These are phyloP conservation scores for Bryoerythrophyllum caledonicum DNA, from an alignment of 225 moss, liverwort and hornwort genomes.

Conservation along the genomic window DNA sequence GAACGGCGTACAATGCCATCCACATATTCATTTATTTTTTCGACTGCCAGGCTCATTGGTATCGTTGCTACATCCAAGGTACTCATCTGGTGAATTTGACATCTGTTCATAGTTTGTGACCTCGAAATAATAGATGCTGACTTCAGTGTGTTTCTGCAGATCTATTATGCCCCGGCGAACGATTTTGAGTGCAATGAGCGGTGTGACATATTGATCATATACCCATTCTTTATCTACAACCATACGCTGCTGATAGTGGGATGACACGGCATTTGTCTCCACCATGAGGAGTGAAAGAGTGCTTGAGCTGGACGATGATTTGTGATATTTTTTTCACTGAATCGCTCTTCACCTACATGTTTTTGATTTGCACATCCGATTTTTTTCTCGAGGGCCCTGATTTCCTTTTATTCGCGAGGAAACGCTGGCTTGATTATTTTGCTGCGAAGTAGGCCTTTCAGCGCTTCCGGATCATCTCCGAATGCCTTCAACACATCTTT, in stretches of 20 bases:
- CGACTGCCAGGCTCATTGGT: constrained; percentile 17
- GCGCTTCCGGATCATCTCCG: not conserved
- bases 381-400: not conserved
- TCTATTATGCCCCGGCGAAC: not conserved
- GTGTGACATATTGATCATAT: not conserved
- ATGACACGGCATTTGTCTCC: not conserved
- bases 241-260: constrained; percentile 3
- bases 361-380: not conserved
- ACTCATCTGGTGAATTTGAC: not conserved
- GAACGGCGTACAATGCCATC: constrained; percentile 36
- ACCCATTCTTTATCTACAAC: not conserved
- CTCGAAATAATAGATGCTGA: not conserved
- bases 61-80: constrained; percentile 18
- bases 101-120: not conserved
- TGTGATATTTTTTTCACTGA: not conserved
- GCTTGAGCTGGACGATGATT: not conserved
- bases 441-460: not conserved
- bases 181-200: not conserved
- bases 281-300: not conserved
- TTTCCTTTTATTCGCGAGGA: not conserved
- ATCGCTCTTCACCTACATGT: not conserved
- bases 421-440: not conserved
- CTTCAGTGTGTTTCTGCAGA: not conserved
- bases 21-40: constrained; percentile 16
- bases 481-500: not conserved